Conservation (phyloP, 352 stramenopile species). For the Globisporangium solare region DNA sequence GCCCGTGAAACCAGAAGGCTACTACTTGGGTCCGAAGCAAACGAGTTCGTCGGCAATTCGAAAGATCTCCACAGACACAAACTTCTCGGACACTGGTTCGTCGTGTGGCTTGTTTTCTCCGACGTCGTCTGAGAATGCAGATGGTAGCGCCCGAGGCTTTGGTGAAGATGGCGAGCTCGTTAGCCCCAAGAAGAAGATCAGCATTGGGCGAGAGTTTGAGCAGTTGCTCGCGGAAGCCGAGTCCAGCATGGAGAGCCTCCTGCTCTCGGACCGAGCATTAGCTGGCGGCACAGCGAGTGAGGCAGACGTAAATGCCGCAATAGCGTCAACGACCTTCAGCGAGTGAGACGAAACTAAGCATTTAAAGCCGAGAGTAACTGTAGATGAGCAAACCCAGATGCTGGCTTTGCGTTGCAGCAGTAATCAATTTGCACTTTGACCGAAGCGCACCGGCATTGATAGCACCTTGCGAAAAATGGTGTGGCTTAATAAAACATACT, state of each 20-base stretch:
- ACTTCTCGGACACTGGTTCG: constrained; percentile 42
- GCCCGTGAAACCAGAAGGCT: constrained; percentile 76
- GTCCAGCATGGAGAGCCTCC: constrained; percentile 57
- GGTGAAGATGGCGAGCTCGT: constrained; percentile 6
- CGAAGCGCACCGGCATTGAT: no score
- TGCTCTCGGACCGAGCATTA: constrained; percentile 7
- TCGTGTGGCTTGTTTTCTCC: constrained; percentile 6
- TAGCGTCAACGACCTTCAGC: constrained; percentile 10
- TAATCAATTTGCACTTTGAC: no score
- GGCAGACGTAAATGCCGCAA: constrained; percentile 12
- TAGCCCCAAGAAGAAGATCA: constrained; percentile 24
- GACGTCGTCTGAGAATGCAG: constrained; percentile 11
- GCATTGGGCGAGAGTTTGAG: constrained; percentile 68
- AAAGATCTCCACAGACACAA: constrained; percentile 24
- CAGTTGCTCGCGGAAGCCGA: constrained; percentile 62
- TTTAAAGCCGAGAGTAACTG: neutral
- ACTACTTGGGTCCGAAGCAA: constrained; percentile 75
- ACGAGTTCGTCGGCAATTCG: constrained; percentile 21
- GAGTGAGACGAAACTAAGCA: constrained; percentile 7
- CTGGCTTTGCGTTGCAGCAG: no score
- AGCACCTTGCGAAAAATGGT: no score
- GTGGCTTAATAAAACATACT: no score
- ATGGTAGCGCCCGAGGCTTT: constrained; percentile 1
- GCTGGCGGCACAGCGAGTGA: constrained; percentile 3
- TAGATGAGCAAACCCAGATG: no score